These are phyloP conservation scores for Botrytis fabae DNA, from an alignment of 2,329 filamentous ascomycete genomes.

Conservation along the genomic window DNA sequence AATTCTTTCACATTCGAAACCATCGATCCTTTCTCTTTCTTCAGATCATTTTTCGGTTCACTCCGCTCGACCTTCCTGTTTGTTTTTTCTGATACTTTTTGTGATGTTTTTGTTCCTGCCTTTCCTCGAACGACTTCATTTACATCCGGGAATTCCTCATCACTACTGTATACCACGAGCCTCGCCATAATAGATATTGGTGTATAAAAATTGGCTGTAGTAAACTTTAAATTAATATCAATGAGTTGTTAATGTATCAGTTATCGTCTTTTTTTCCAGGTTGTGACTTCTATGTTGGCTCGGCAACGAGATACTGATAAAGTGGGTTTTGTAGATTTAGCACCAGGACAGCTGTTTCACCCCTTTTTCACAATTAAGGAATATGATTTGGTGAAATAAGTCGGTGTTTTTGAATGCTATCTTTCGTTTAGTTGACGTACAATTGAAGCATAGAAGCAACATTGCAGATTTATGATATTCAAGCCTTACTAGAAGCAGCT, in stretches of 20 bases:
- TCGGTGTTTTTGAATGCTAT: neutral
- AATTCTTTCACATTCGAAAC: slow-evolving; percentile 1
- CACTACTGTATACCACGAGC: slow-evolving; percentile 29
- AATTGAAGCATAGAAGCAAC: neutral
- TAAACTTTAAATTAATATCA: neutral
- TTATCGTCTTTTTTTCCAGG: slow-evolving; percentile 9
- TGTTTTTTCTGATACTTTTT: neutral
- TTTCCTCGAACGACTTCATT: slow-evolving; percentile 23
- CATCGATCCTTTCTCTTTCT: slow-evolving; percentile 3
- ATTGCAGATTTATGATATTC: neutral
- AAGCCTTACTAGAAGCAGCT: neutral
- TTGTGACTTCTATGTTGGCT: slow-evolving; percentile 17
- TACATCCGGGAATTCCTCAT: slow-evolving; percentile 33
- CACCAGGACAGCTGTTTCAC: neutral
- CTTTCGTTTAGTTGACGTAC: neutral
- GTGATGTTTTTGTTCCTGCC: neutral
- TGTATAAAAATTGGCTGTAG: neutral
- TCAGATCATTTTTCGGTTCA: neutral
- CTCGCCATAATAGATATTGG: slow-evolving; percentile 28
- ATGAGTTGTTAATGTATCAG: neutral
- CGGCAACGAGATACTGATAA: slow-evolving; percentile 16
- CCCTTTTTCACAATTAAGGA: neutral
- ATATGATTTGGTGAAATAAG: neutral
- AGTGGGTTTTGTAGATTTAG: neutral
- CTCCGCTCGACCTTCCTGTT: neutral